Evolutionary conservation across 1,139 yeast genomes (phyloP).

Genomic region (Pichia sp.): DNA sequence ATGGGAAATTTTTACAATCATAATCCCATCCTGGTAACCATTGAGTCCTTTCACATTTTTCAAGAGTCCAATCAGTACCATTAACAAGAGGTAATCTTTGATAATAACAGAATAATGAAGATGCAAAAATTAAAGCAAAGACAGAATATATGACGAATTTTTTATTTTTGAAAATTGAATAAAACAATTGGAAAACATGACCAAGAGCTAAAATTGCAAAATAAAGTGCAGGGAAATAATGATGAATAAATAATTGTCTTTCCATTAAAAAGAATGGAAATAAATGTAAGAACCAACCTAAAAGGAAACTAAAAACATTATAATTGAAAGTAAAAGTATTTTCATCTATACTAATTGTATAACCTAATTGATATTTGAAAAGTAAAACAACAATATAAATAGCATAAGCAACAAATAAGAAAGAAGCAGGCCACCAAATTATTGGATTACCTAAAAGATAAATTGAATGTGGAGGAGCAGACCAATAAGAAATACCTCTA

Average conservation of each 20-base stretch:
- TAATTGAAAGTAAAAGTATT: slow-evolving; percentile 65
- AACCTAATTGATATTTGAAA: slow-evolving; percentile 74
- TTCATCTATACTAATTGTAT: slow-evolving; percentile 37
- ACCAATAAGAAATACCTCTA: slow-evolving; percentile 96
- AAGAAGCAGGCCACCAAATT: slow-evolving; percentile 82
- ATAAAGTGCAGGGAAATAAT: slow-evolving; percentile 85
- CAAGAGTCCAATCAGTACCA: slow-evolving; percentile 76
- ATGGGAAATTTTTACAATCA: slow-evolving; percentile 59
- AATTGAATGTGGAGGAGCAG: slow-evolving; percentile 57
- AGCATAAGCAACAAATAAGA: slow-evolving; percentile 47
- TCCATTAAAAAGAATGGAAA: slow-evolving; percentile 90
- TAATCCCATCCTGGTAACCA: slow-evolving; percentile 75
- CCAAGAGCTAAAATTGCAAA: slow-evolving; percentile 83
- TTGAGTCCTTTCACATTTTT: slow-evolving; percentile 56
- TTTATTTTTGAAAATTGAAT: slow-evolving; percentile 42
- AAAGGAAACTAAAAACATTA: slow-evolving; percentile 58
- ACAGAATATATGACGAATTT: slow-evolving; percentile 39
- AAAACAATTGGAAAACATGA: slow-evolving; percentile 68
- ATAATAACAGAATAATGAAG: slow-evolving; percentile 50
- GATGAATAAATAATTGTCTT: slow-evolving; percentile 89
- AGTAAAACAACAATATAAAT: slow-evolving; percentile 49
- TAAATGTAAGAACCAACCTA: slow-evolving; percentile 84
- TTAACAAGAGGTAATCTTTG: slow-evolving; percentile 70
- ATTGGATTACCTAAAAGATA: slow-evolving; percentile 88
- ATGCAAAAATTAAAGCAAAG: slow-evolving; percentile 43